Evolutionary conservation across 192 early-diverging fungal species (phyloP), one percentile per base, ranked within the genome.

Genomic region (Helicostylum pulchrum): DNA sequence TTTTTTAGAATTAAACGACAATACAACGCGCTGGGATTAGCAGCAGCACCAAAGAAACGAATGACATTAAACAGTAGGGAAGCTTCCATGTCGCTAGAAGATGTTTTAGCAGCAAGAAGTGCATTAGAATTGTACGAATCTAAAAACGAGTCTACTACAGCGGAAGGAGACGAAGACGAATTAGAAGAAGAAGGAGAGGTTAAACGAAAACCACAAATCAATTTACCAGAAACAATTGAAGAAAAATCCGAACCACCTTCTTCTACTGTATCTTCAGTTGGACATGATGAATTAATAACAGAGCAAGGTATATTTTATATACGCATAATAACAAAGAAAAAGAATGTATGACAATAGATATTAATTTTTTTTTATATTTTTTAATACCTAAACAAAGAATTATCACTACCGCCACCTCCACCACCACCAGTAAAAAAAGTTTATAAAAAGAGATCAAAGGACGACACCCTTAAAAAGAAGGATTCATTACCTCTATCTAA

Each of bases 51-150:
- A 26, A 83, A 83, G 42, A 80, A 80, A 63, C 53, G 81, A 17
- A 83, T 75, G 68, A 83, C 81, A 3, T 68, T 80, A 69, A 83
- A 83, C 54, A 80, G 78, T n/a, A 73, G 76, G 48, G 81, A 83
- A 52, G 78, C 81, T 14, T 78, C 78, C 15, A 68, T 83, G 32
- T 77, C 81, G 2, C 49, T 83, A 26, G 77, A 77, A 47, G 70
- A 80, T 51, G 74, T 81, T 53, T 65, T 81, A 42, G 68, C 68
- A 20, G 55, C 61, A 10, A 62, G 68, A 43, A 54, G 56, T 10
- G 68, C 54, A 9, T 53, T 70, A 57, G 68, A 57, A 20, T 9
- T 62, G 4, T 47, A 47, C 17, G 45, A 62, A 19, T 15, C 23
- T 17, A 49, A 62, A 20, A 21, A 36, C 19, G 45, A 48, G 17